These are phyloP conservation scores for Aspergillus bertholletiae DNA, from an alignment of 495 filamentous ascomycete species.

Conservation along the genomic window DNA sequence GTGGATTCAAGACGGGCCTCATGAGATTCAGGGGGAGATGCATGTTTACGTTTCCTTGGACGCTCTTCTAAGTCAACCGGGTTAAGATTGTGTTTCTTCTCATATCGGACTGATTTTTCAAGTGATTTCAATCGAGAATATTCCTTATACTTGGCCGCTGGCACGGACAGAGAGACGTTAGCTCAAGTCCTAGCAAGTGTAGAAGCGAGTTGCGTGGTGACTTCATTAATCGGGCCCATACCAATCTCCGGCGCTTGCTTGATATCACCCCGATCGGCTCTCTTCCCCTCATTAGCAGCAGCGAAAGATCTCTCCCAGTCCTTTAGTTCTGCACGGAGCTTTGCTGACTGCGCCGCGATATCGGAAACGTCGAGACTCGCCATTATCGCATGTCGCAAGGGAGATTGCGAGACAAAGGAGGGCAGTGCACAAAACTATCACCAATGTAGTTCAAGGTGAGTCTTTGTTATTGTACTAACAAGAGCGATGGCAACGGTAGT, in stretches of 20 bases:
- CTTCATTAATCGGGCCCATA: slow-evolving; percentile 29
- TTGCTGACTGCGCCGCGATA: slow-evolving; percentile 22
- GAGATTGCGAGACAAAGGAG: too few relatives aligned
- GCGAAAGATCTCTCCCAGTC: slow-evolving; percentile 81
- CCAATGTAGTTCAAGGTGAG: too few relatives aligned
- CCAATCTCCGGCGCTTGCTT: slow-evolving; percentile 80
- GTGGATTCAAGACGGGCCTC: slow-evolving; percentile 14
- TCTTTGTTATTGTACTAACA: neutral
- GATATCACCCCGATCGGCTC: slow-evolving; percentile 81
- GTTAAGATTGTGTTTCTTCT: slow-evolving; percentile 22
- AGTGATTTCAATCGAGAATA: slow-evolving; percentile 72
- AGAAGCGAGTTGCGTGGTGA: neutral
- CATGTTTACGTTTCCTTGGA: slow-evolving; percentile 41
- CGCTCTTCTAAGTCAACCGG: slow-evolving; percentile 14
- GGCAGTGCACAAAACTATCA: too few relatives aligned
- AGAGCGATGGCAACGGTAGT: neutral
- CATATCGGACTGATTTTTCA: slow-evolving; percentile 29
- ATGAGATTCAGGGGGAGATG: slow-evolving; percentile 28
- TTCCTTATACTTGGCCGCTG: slow-evolving; percentile 87
- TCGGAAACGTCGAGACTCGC: slow-evolving; percentile 25
- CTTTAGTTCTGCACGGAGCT: slow-evolving; percentile 74
- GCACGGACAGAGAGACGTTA: slow-evolving; percentile 1
- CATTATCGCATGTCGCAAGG: slow-evolving; percentile 28
- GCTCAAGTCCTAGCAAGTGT: neutral
- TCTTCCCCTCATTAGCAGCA: slow-evolving; percentile 61